A percentile compares a stretch with the other conserved stretches of the same genome.
Conservation (phyloP, 495 filamentous ascomycete species). For the Aspergillus cavernicola region DNA sequence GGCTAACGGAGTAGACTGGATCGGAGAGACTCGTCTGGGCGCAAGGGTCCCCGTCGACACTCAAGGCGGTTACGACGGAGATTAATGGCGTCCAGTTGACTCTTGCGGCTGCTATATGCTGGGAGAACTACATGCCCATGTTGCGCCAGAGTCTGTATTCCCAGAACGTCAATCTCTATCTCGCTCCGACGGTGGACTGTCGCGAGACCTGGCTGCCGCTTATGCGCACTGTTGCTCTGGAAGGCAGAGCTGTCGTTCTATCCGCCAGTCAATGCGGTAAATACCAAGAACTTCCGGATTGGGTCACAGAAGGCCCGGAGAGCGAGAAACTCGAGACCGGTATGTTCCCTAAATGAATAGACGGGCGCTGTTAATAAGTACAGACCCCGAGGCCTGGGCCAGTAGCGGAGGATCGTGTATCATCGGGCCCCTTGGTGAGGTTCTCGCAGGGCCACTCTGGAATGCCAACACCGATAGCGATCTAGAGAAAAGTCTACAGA, state of each 20-base stretch:
- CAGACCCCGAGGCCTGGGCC: not conserved
- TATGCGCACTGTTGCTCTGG: slow-evolving; percentile 74
- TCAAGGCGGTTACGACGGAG: slow-evolving; percentile 76
- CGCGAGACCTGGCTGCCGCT: slow-evolving; percentile 80
- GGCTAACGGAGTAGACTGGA: no score
- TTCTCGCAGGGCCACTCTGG: slow-evolving; percentile 79
- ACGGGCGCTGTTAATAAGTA: not conserved
- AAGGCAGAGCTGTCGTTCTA: slow-evolving; percentile 84
- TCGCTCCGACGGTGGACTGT: slow-evolving; percentile 86
- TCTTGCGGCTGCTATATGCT: slow-evolving; percentile 86
- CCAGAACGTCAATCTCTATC: slow-evolving; percentile 90
- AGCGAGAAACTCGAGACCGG: slow-evolving; percentile 10
- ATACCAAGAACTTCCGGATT: slow-evolving; percentile 51
- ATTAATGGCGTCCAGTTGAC: slow-evolving; percentile 74
- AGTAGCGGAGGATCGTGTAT: slow-evolving; percentile 78
- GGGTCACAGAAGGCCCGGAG: slow-evolving; percentile 40
- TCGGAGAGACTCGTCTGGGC: slow-evolving; percentile 85
- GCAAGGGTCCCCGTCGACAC: slow-evolving; percentile 74
- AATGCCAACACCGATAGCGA: slow-evolving; percentile 58
- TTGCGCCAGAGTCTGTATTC: slow-evolving; percentile 75
- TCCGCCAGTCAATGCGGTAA: slow-evolving; percentile 79
- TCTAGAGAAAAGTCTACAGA: slow-evolving; percentile 14
- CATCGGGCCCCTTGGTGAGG: slow-evolving; percentile 71
- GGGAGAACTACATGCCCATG: slow-evolving; percentile 97
- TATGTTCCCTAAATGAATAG: not conserved